Evolutionary conservation across 805 yeast genomes (phyloP), one percentile per base, ranked within the genome.

Genomic region (Pichia scutulata): DNA sequence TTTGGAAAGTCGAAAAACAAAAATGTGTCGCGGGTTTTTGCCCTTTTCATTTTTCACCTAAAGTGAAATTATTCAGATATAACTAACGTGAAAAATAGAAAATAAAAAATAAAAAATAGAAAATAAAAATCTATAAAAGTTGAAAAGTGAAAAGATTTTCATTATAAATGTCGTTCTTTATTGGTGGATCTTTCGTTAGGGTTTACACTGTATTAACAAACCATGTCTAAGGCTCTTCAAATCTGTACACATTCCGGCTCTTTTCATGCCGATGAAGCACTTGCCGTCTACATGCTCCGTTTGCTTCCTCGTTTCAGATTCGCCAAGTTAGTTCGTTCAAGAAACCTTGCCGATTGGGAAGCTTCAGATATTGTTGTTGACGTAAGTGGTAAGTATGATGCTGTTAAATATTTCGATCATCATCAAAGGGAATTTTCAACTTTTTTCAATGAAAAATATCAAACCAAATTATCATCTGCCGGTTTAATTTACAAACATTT

Each of bases 181-280:
- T n/a, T 33, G 37, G 37, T 16, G 37, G 19, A n/a, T 7, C n/a
- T 33, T 33, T 5, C 19, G 2, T 33, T 12, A 5, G 4, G 2
- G 19, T 39, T 8, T 39, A 13, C 8, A 39, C 19, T 21, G 13
- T 5, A 13, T 16, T 16, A 18, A 3, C 5, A 33, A 13, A 46
- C 23, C 46, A 52, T 54, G 44, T 65, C 60, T 19, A 52, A 50
- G 30, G 36, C 52, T 12, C 44, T 81, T 52, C 81, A 79, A 61
- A 86, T 90, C 51, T 92, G 96, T 63, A 90, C 96, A 13, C 95
- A 86, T 61, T 84, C 90, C 45, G 99, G 99, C 8, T 77, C 89
- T 0, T 93, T 93, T 75, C 99, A 93, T 64, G 98, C 98, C 12
- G 99, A 93, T 67, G 99, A 93, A 67, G 82, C 96, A 12, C 75